Evolutionary conservation across 2,329 filamentous ascomycete genomes (phyloP).

Genomic region (Sclerotinia trifoliorum): DNA sequence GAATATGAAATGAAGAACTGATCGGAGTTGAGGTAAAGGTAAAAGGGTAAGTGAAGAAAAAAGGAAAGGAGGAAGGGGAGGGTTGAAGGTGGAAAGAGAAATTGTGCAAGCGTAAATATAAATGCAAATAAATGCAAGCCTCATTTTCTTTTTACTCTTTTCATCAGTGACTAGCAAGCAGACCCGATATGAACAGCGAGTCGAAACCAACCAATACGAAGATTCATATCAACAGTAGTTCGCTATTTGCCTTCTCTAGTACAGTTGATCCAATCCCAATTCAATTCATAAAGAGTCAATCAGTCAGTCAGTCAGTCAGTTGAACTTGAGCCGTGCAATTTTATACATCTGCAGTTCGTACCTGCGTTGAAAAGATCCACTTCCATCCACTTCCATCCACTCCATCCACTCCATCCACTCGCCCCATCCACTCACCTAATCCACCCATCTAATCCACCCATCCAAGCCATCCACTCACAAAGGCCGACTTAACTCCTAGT

Average conservation of each 20-base stretch:
- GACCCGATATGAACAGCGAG: neutral
- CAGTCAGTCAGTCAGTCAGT: no score
- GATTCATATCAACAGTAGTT: neutral
- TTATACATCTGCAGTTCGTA: conserved; percentile 4
- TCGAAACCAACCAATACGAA: neutral
- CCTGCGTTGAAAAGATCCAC: conserved; percentile 11
- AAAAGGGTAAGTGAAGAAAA: neutral
- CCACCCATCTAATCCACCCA: neutral
- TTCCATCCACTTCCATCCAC: neutral
- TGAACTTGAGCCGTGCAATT: neutral
- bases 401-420: neutral
- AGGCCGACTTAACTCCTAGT: neutral
- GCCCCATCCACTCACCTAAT: neutral
- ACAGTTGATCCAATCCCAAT: neutral
- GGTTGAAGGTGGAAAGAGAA: neutral
- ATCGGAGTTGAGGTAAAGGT: conserved; percentile 16
- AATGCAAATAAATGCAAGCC: conserved; percentile 2
- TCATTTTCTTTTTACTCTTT: neutral
- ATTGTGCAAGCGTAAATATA: conserved; percentile 6
- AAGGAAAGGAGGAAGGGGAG: neutral
- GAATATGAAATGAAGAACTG: conserved; percentile 6
- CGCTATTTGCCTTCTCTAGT: neutral
- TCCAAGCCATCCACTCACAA: neutral
- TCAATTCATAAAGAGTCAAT: neutral
- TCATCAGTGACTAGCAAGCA: neutral